Evolutionary conservation across 1,284 basidiomycete species (phyloP), one percentile per base, ranked within the genome.

Genomic region (Phellinidium pouzarii): DNA sequence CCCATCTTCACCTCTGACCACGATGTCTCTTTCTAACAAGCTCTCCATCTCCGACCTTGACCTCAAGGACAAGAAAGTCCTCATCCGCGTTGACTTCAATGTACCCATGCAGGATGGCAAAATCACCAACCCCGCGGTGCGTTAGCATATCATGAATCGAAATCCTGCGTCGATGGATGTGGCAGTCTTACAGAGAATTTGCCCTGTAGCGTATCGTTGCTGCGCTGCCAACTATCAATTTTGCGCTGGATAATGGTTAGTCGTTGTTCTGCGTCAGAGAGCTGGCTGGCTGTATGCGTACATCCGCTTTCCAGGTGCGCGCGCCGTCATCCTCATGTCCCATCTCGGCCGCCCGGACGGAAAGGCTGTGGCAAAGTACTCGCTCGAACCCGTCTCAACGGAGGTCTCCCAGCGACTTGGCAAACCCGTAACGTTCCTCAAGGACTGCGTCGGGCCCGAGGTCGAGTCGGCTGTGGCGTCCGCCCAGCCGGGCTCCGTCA

Each of bases 51-150:
- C 85, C 60, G 95, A 98, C 74, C 76, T 94, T 66, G 82, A 89
- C 64, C 85, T 98, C 76, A 84, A 83, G 65, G 89, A 76, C 68
- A 94, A 91, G 72, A 89, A 90, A 61, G 94, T 98, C 65, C 86
- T 97, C 64, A 92, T 96, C 68, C 88, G 93, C 60, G 91, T 98
- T 63, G 96, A 99, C 80, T 99, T 99, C 77, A 99, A 99, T 73
- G 95, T 99, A 61, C 95, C 95, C 59, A 83, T 91, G 73, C 78
- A 86, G 65, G 85, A 86, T 59, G 84, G 85, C 53, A 84, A 86
- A 69, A 95, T 99, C 77, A 96, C 95, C 52, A 99, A 98, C 77
- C 89, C 93, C 61, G 92, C 93, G 56, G 92, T 94, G 66, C 60
- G 90, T 75, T 37, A 34, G 36, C 49, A 44, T 51, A 19, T 19